These are phyloP conservation scores for Tulasnella sp. DNA, from an alignment of 768 basidiomycete species.

Conservation along the genomic window DNA sequence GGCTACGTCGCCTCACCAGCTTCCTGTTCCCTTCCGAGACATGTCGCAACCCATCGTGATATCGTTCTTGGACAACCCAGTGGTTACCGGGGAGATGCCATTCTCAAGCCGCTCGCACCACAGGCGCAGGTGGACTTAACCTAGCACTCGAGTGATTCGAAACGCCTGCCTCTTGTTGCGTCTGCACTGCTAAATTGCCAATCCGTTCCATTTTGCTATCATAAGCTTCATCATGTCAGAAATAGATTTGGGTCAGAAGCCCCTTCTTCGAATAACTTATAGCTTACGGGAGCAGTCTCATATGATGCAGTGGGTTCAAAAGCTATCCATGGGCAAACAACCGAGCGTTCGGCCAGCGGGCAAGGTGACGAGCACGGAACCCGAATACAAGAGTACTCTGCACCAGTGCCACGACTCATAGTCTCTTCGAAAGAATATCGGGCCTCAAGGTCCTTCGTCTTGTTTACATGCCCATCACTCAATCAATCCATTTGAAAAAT, in stretches of 20 bases:
- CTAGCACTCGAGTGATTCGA: not conserved
- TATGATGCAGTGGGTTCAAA: not conserved
- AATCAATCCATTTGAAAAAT: not conserved
- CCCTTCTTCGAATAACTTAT: not conserved
- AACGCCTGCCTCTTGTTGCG: not conserved
- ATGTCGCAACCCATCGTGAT: not conserved
- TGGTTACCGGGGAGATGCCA: not conserved
- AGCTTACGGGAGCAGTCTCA: not conserved
- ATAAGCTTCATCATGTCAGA: not conserved
- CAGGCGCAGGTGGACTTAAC: not conserved
- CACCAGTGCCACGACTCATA: not conserved
- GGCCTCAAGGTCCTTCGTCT: not conserved
- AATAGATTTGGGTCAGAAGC: not conserved
- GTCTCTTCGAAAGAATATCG: not conserved
- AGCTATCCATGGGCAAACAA: not conserved
- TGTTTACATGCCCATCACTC: not conserved
- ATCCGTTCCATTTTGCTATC: not conserved
- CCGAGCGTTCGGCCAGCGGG: not conserved
- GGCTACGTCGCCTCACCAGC: not conserved
- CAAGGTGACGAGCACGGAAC: not conserved
- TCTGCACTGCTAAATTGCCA: not conserved
- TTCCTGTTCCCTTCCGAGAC: not conserved
- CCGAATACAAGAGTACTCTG: not conserved
- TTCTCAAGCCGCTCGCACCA: not conserved
- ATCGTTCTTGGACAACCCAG: not conserved